phyloP scores from a whole-genome alignment of 2,329 filamentous ascomycete species.

The Ascochyta clinopodiicola region DNA sequence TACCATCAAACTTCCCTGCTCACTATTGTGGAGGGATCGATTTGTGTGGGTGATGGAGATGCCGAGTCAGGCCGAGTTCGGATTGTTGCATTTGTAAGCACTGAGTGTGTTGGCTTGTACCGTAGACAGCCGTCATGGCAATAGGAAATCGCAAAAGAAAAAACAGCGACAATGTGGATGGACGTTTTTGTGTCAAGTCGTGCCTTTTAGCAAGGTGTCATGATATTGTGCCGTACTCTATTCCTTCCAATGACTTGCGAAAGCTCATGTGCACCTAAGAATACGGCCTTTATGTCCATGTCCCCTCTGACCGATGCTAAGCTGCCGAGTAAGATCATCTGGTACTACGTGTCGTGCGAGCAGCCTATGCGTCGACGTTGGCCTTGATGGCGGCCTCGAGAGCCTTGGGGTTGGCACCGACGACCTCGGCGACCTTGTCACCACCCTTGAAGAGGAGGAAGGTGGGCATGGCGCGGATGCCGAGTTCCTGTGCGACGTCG shows the following conservation, averaged over 20 bases:
- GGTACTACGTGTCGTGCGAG: constrained; percentile 1
- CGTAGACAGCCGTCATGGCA: neutral
- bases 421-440: constrained; percentile 73
- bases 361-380: constrained; percentile 34
- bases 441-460: constrained; percentile 86
- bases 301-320: constrained; percentile 15
- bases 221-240: constrained; percentile 19
- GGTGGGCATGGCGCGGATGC: constrained; percentile 90
- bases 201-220: constrained; percentile 28
- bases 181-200: constrained; percentile 9
- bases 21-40: neutral
- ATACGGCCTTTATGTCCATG: constrained; percentile 8
- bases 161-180: neutral
- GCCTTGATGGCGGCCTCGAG: constrained; percentile 62
- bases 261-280: constrained; percentile 11
- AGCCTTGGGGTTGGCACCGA: constrained; percentile 80
- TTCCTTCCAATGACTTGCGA: constrained; percentile 3
- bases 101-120: neutral
- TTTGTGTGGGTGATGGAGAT: neutral
- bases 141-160: neutral
- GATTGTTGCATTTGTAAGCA: constrained; percentile 17
- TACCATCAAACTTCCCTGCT: neutral
- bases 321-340: constrained; percentile 15
- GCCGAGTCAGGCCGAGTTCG: constrained; percentile 15
- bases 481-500: constrained; percentile 76